Conservation (phyloP, 139 green algal species). For the Picochlorum costavermella region DNA sequence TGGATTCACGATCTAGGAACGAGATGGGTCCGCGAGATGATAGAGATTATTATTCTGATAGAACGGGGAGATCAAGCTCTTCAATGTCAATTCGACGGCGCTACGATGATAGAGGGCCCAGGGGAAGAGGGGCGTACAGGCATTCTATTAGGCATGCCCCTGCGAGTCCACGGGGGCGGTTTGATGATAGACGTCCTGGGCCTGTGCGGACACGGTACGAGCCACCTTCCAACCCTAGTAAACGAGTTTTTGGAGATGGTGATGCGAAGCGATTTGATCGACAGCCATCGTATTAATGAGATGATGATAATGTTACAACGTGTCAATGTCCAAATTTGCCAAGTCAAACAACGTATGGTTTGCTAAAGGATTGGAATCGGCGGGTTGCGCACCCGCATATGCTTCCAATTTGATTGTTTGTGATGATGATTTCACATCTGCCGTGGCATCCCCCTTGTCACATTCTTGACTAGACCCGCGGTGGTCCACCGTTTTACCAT, state of each 20-base stretch:
- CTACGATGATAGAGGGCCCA: not conserved
- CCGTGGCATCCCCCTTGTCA: not conserved
- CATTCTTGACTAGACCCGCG: not conserved
- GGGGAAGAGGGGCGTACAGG: not conserved
- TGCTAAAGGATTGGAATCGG: not conserved
- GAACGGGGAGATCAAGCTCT: not conserved
- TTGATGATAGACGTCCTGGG: no score
- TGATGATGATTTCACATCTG: not conserved
- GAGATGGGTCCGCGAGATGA: not conserved
- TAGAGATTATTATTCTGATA: not conserved
- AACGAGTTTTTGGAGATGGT: not conserved
- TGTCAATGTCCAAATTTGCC: slow-evolving; percentile 6
- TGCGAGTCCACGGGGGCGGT: no score
- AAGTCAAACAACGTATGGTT: slow-evolving; percentile 3
- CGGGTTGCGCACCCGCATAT: no score
- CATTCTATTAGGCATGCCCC: no score
- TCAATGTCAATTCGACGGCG: not conserved
- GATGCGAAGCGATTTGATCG: not conserved
- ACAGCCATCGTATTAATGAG: no score
- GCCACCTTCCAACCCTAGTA: not conserved
- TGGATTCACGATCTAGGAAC: no score
- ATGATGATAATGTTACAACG: not conserved
- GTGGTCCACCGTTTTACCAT: not conserved
- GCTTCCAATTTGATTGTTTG: not conserved
- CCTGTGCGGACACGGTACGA: no score